Conservation (phyloP, 2,329 filamentous ascomycete genomes). For the Raffaelea deltoideospora region DNA sequence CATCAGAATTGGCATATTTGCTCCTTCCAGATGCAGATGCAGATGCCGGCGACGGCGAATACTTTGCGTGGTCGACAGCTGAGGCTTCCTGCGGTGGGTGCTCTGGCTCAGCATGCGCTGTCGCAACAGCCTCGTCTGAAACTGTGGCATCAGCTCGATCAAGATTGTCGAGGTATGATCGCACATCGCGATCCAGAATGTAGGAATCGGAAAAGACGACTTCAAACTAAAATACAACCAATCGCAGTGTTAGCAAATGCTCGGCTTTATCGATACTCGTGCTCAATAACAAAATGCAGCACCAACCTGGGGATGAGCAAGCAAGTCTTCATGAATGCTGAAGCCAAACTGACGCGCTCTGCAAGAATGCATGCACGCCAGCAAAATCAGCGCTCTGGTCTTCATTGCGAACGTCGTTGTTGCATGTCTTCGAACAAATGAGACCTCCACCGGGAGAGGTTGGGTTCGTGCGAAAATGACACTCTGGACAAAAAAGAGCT, state of each 20-base stretch:
- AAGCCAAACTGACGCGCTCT: constrained; percentile 43
- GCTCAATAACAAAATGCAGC: too few relatives aligned
- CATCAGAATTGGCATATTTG: constrained; percentile 13
- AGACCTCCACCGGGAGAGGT: too few relatives aligned
- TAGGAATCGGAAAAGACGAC: constrained; percentile 60
- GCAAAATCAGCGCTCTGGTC: constrained; percentile 27
- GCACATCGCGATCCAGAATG: constrained; percentile 56
- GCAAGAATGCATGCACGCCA: constrained; percentile 29
- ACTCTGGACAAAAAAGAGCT: too few relatives aligned
- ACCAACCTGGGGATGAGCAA: constrained; percentile 72
- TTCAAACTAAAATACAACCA: too few relatives aligned
- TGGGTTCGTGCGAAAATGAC: too few relatives aligned
- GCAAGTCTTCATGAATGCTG: constrained; percentile 75
- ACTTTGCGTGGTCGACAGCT: constrained; percentile 12
- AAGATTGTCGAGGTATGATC: constrained; percentile 36
- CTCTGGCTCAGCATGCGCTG: not conserved
- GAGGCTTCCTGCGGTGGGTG: constrained; percentile 20
- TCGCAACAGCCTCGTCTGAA: too few relatives aligned
- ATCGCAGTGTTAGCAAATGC: too few relatives aligned
- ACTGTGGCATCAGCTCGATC: constrained; percentile 14
- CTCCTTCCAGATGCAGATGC: not conserved
- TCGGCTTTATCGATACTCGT: too few relatives aligned
- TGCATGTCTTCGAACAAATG: too few relatives aligned
- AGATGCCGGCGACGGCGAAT: constrained; percentile 1
- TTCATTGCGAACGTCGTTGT: constrained; percentile 30